Percentiles rank a stretch among this genome's conserved stretches.
Evolutionary conservation across 352 stramenopile genomes (phyloP).

Genomic region (Globisporangium solare): DNA sequence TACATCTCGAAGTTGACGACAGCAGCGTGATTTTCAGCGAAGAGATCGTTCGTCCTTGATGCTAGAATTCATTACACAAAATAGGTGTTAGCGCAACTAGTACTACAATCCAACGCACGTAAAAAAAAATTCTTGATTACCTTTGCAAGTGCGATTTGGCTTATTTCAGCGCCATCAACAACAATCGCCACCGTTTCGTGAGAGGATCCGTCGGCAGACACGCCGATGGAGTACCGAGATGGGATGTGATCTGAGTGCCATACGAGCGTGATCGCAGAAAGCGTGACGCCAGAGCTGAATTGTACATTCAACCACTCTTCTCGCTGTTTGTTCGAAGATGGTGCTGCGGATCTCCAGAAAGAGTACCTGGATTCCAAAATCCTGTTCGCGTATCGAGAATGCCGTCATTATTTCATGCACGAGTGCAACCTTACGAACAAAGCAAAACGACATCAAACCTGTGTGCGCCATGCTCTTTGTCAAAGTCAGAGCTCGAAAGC

Average conservation of each 20-base stretch:
- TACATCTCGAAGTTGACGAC: constrained; percentile 9
- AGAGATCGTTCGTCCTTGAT: constrained; percentile 26
- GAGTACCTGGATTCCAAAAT: constrained; percentile 28
- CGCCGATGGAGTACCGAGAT: constrained; percentile 31
- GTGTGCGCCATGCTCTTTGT: constrained; percentile 46
- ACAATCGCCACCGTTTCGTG: constrained; percentile 54
- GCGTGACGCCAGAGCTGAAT: constrained; percentile 37
- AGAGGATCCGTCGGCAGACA: constrained; percentile 38
- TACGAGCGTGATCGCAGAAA: constrained; percentile 39
- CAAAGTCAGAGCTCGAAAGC: constrained; percentile 50
- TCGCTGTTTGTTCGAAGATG: constrained; percentile 14
- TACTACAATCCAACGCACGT: neutral
- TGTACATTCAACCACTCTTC: constrained; percentile 53
- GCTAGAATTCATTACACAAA: constrained; percentile 1
- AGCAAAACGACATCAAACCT: constrained; percentile 26
- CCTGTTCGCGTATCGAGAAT: constrained; percentile 14
- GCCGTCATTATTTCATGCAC: neutral
- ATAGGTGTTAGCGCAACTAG: neutral
- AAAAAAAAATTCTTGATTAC: constrained; percentile 15
- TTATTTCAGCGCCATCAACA: constrained; percentile 20
- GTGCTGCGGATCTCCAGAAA: constrained; percentile 43
- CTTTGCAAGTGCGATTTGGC: constrained; percentile 40
- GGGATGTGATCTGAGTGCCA: constrained; percentile 44
- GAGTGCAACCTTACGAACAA: neutral
- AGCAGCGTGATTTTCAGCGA: constrained; percentile 49